A percentile compares a stretch with the other conserved stretches of the same genome.
Conservation (phyloP, 2,329 filamentous ascomycete species). For the Trichoderma koningii region DNA sequence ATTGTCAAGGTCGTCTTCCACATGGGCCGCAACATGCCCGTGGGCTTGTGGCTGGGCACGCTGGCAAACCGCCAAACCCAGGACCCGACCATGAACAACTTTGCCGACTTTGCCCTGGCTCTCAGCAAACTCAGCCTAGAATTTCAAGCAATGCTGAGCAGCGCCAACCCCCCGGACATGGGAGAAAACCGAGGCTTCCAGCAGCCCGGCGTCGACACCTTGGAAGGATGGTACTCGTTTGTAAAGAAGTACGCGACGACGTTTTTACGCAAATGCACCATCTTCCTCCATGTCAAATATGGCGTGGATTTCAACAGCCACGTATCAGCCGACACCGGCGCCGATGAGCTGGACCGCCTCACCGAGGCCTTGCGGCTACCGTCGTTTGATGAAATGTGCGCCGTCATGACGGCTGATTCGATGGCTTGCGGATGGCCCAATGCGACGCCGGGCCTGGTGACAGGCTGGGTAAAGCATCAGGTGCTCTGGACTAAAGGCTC, state of each 20-base stretch:
- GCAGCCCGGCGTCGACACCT: slow-evolving; percentile 55
- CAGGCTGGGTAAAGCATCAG: slow-evolving; percentile 75
- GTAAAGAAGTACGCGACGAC: slow-evolving; percentile 82
- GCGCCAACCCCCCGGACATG: slow-evolving; percentile 33
- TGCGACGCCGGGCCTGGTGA: slow-evolving; percentile 49
- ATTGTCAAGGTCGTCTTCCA: slow-evolving; percentile 77
- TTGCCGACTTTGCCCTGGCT: slow-evolving; percentile 56
- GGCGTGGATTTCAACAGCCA: slow-evolving; percentile 83
- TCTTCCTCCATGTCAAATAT: slow-evolving; percentile 84
- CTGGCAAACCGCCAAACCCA: slow-evolving; percentile 47
- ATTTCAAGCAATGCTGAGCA: slow-evolving; percentile 40
- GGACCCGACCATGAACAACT: slow-evolving; percentile 54
- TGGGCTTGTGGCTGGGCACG: slow-evolving; percentile 51
- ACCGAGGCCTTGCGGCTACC: slow-evolving; percentile 75
- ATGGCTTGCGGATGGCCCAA: slow-evolving; percentile 53
- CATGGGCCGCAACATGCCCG: slow-evolving; percentile 57
- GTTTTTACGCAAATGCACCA: slow-evolving; percentile 81
- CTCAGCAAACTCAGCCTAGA: slow-evolving; percentile 51
- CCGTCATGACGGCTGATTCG: slow-evolving; percentile 53
- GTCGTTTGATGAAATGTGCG: slow-evolving; percentile 76
- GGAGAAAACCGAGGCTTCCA: slow-evolving; percentile 53
- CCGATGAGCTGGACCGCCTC: slow-evolving; percentile 79
- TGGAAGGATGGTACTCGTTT: slow-evolving; percentile 59
- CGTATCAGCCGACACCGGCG: slow-evolving; percentile 62
- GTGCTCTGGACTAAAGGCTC: slow-evolving; percentile 43